Evolutionary conservation across 306 rosid genomes (phyloP), one percentile per base, ranked within the genome.

Genomic region (Ammopiptanthus mongolicus): DNA sequence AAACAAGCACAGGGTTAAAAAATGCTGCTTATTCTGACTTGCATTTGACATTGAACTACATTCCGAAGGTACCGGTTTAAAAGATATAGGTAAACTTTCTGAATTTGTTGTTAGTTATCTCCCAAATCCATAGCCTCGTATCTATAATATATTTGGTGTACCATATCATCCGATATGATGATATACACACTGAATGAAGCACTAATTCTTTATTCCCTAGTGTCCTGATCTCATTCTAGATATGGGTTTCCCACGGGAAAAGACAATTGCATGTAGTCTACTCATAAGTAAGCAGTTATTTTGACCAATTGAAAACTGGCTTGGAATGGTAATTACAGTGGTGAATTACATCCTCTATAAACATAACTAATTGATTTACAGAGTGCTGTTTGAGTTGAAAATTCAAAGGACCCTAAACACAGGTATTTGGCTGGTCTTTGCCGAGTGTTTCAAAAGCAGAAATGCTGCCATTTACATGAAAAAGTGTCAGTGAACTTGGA

Each of bases 31-130:
- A 46, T 52, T 74, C 76, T 81, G 82, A 60, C 78, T 31, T 60
- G 59, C 82, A 71, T 84, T 82, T 81, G 86, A 62, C 84, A 50
- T 69, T 82, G 88, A 75, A 65, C 84, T 61, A 48, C 85, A 64
- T 75, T 64, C 69, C 0, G 33, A 71, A 77, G 85, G 82, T 68
- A 68, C 52, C 73, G 0, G 63, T 79, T 76, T 33, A 82, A 78
- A 74, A 65, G 77, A 46, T 71, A 21, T 74, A 73, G 88, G 89
- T 84, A 75, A 79, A 29, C 79, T 67, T 81, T 62, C 82, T 84
- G 63, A 56, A 81, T 81, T 73, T 80, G 82, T 81, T 80, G 72
- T 50, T 31, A 51, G 80, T 66, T 70, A 51, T 64, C 76, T 78
- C 65, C 65, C 74, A 67, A 69, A 47, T 77, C 76, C 50, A 62